Percentiles rank a stretch among this genome's conserved stretches.
Evolutionary conservation across 2,329 filamentous ascomycete genomes (phyloP).

Genomic region (Penicillium hordei): DNA sequence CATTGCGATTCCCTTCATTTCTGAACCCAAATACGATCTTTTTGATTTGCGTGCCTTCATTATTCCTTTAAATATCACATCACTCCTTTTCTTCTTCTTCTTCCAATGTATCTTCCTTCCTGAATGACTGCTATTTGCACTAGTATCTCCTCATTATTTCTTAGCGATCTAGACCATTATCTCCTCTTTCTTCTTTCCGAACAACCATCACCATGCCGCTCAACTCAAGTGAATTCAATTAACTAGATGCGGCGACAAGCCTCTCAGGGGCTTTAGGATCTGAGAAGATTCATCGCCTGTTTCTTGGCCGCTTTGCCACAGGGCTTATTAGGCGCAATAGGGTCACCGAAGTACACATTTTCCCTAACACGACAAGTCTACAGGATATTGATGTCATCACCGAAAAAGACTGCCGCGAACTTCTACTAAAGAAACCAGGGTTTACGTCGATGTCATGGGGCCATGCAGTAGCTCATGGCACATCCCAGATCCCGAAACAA

Average conservation of each 20-base stretch:
- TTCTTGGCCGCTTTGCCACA: background rate
- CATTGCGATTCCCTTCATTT: background rate
- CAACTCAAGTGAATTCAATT: no score
- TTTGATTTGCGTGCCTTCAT: background rate
- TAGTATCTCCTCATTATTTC: no score
- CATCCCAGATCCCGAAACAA: background rate
- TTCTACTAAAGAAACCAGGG: background rate
- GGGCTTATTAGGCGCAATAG: background rate
- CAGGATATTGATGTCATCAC: background rate
- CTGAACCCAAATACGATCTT: background rate
- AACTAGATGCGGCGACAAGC: no score
- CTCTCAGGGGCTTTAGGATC: no score
- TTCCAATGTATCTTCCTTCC: no score
- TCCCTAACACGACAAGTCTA: background rate
- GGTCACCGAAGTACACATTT: background rate
- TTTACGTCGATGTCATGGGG: background rate
- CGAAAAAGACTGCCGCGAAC: background rate
- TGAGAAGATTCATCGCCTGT: no score
- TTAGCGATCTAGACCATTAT: no score
- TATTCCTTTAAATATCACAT: background rate
- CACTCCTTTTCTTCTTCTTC: background rate
- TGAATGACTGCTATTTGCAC: no score
- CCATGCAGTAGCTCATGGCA: background rate
- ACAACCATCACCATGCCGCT: no score
- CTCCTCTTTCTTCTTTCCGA: no score